Percentiles rank a stretch among this genome's conserved stretches.
Conservation (phyloP, 1,139 yeast genomes). For the Geotrichum klebahnii region DNA sequence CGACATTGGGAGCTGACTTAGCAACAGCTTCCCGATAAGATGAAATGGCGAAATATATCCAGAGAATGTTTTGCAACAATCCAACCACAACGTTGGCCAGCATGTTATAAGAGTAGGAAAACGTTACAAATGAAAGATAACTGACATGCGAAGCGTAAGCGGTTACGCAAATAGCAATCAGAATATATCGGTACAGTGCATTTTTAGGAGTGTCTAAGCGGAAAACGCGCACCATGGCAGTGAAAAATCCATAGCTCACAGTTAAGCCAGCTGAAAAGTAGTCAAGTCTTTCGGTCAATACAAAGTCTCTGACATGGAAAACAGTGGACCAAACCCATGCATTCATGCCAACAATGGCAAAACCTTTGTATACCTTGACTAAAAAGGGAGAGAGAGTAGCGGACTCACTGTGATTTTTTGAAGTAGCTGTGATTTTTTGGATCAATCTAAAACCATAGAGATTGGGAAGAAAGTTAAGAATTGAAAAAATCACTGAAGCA, state of each 20-base stretch:
- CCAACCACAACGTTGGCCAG: constrained; percentile 80
- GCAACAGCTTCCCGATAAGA: constrained; percentile 15
- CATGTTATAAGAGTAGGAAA: constrained; percentile 95
- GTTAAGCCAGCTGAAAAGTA: constrained; percentile 91
- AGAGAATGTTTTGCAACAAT: constrained; percentile 59
- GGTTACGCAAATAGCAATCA: constrained; percentile 44
- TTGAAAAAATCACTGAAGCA: constrained; percentile 72
- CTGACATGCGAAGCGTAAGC: constrained; percentile 62
- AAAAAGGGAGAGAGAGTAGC: constrained; percentile 16
- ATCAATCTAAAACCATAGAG: constrained; percentile 52
- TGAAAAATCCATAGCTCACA: constrained; percentile 73
- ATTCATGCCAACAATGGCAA: constrained; percentile 62
- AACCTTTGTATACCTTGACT: constrained; percentile 42
- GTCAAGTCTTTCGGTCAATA: constrained; percentile 77
- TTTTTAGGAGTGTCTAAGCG: constrained; percentile 48
- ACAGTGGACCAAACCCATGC: constrained; percentile 88
- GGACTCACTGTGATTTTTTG: background rate
- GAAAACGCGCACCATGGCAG: constrained; percentile 56
- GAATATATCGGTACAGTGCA: constrained; percentile 32
- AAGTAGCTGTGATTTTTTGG: constrained; percentile 7
- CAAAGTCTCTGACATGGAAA: constrained; percentile 81
- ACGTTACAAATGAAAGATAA: constrained; percentile 59
- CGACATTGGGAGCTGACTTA: constrained; percentile 11
- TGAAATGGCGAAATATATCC: constrained; percentile 42
- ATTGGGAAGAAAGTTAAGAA: constrained; percentile 77